These are phyloP conservation scores for Termitomyces sp. DNA, from an alignment of 768 basidiomycete species.

Conservation along the genomic window DNA sequence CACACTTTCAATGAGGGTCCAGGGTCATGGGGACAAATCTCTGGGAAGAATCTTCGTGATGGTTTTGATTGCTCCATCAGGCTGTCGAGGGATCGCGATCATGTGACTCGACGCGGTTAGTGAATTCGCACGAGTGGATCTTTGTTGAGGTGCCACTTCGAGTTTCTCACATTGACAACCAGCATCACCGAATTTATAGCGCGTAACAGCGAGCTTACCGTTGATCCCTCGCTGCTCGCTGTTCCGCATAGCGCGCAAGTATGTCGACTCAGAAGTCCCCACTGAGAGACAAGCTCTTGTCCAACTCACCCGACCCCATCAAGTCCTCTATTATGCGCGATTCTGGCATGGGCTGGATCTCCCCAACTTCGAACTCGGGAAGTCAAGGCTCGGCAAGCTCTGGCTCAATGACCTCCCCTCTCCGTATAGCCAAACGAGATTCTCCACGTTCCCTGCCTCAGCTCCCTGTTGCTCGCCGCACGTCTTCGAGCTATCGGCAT, in stretches of 20 bases:
- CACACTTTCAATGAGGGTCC: neutral
- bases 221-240: slow-evolving; percentile 4
- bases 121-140: slow-evolving; percentile 36
- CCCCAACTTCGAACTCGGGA: slow-evolving; percentile 36
- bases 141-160: slow-evolving; percentile 38
- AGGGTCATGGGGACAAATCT: neutral
- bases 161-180: slow-evolving; percentile 14
- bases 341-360: slow-evolving; percentile 64
- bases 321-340: slow-evolving; percentile 63
- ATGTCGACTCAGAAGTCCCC: slow-evolving; percentile 46
- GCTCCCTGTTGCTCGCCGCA: slow-evolving; percentile 62
- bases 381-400: slow-evolving; percentile 31
- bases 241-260: slow-evolving; percentile 5
- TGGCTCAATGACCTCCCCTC: slow-evolving; percentile 55
- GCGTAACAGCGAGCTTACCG: slow-evolving; percentile 15
- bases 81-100: slow-evolving; percentile 27
- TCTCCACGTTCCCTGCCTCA: slow-evolving; percentile 39
- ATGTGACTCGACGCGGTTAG: slow-evolving; percentile 39
- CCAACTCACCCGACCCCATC: slow-evolving; percentile 62
- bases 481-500: slow-evolving; percentile 79
- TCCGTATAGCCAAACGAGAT: slow-evolving; percentile 75
- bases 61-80: too few relatives aligned
- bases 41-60: too few relatives aligned
- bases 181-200: slow-evolving; percentile 16
- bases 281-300: slow-evolving; percentile 57